Conservation (phyloP, 768 basidiomycete species). For the Steccherinum ochraceum region DNA sequence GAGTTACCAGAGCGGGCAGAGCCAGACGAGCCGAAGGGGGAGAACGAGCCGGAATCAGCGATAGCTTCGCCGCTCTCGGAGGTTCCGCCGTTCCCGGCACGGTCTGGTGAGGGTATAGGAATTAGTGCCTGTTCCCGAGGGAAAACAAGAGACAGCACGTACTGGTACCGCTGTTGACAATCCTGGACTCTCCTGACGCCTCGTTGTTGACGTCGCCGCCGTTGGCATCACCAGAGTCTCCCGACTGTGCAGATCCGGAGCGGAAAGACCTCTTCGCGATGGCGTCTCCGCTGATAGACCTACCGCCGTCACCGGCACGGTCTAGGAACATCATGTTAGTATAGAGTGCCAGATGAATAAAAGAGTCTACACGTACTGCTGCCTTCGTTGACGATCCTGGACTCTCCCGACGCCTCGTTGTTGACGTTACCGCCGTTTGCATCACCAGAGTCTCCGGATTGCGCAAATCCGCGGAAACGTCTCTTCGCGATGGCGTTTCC, state of each 20-base stretch:
- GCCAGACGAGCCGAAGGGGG: neutral
- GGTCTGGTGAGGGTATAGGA: neutral
- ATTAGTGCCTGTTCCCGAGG: neutral
- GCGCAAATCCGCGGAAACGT: neutral
- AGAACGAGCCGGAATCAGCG: neutral
- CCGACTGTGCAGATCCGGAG: conserved; percentile 1
- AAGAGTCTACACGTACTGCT: neutral
- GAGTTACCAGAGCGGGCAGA: neutral
- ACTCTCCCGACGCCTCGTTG: neutral
- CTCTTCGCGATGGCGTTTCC: conserved; percentile 3
- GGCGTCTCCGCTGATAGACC: conserved; percentile 1
- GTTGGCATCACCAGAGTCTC: conserved; percentile 5
- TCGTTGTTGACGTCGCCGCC: conserved; percentile 2
- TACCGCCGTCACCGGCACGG: conserved; percentile 2
- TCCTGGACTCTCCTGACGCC: neutral
- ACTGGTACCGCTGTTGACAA: neutral
- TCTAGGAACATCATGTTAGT: neutral
- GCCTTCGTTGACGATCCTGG: neutral
- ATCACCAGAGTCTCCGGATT: neutral
- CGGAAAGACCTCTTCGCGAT: too few relatives aligned
- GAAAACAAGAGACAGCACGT: neutral
- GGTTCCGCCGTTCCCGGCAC: conserved; percentile 7
- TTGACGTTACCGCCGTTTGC: conserved; percentile 1
- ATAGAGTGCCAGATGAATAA: neutral
- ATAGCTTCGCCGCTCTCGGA: neutral